A percentile compares a stretch with the other conserved stretches of the same genome.
phyloP scores from a whole-genome alignment of 257 asterid genomes.

The Solanum lignicaule region DNA sequence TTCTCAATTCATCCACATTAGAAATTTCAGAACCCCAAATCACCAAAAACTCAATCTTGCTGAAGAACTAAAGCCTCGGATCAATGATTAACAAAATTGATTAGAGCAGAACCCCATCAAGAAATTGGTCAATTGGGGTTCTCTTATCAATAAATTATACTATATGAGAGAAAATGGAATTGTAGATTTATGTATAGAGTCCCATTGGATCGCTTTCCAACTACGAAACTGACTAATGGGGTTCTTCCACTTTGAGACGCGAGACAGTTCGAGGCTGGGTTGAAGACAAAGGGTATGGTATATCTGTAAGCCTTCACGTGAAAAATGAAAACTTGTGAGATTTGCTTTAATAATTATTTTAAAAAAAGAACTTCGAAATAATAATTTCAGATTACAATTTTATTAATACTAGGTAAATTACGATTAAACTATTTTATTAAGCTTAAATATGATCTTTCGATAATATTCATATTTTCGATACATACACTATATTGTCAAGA shows the following conservation, averaged over 20 bases:
- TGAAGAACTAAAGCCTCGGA: not conserved
- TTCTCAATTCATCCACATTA: slow-evolving; percentile 27
- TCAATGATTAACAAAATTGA: not conserved
- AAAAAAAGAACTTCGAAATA: too few relatives aligned
- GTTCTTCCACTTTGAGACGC: not conserved
- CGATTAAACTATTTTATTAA: too few relatives aligned
- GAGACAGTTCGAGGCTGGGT: not conserved
- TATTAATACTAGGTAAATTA: too few relatives aligned
- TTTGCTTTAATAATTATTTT: not conserved
- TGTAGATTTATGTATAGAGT: not conserved
- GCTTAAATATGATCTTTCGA: too few relatives aligned
- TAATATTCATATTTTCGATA: too few relatives aligned
- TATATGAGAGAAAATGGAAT: not conserved
- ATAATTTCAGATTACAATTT: too few relatives aligned
- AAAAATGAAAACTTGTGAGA: not conserved
- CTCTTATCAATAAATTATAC: not conserved
- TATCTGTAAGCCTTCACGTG: not conserved
- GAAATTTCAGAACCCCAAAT: not conserved
- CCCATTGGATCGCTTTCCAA: not conserved
- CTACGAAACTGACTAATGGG: not conserved
- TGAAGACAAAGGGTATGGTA: not conserved
- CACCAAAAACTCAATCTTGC: not conserved
- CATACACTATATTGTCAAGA: too few relatives aligned
- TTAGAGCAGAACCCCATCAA: not conserved
- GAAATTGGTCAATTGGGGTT: not conserved